Evolutionary conservation across 768 basidiomycete genomes (phyloP).

Genomic region (Boletus eberwhitei): DNA sequence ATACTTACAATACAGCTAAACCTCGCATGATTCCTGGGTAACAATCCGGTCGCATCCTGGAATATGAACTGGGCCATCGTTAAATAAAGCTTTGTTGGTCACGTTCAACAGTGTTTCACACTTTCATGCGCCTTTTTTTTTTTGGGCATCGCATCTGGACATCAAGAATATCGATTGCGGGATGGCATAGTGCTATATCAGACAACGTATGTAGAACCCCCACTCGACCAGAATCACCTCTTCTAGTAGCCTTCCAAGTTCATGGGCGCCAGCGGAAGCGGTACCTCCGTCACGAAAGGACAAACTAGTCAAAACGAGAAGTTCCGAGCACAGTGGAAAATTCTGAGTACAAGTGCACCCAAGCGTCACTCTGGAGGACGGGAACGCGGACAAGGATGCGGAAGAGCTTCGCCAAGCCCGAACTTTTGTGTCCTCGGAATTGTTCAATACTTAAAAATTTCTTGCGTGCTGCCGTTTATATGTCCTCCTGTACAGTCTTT

Average conservation of each 20-base stretch:
- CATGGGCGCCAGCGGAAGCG: conserved; percentile 75
- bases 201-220: conserved; percentile 33
- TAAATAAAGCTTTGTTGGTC: too few species aligned
- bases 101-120: too few species aligned
- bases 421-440: conserved; percentile 89
- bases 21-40: too few species aligned
- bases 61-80: too few species aligned
- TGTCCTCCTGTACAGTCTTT: conserved; percentile 33
- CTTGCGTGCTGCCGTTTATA: conserved; percentile 7
- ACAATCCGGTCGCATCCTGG: too few species aligned
- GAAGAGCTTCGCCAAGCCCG: conserved; percentile 79
- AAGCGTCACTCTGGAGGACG: conserved; percentile 69
- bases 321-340: conserved; percentile 31
- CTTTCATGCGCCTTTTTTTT: too few species aligned
- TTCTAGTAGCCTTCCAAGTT: conserved; percentile 39
- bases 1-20: too few species aligned
- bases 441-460: conserved; percentile 47
- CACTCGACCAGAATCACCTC: conserved; percentile 31
- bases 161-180: neutral
- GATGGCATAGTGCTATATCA: too few species aligned
- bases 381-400: conserved; percentile 94
- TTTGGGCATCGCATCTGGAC: neutral
- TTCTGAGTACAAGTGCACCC: conserved; percentile 36
- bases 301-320: conserved; percentile 45
- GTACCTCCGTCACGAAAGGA: conserved; percentile 52